Evolutionary conservation across 2,329 filamentous ascomycete species (phyloP).

Genomic region (Aspergillus chevalieri): DNA sequence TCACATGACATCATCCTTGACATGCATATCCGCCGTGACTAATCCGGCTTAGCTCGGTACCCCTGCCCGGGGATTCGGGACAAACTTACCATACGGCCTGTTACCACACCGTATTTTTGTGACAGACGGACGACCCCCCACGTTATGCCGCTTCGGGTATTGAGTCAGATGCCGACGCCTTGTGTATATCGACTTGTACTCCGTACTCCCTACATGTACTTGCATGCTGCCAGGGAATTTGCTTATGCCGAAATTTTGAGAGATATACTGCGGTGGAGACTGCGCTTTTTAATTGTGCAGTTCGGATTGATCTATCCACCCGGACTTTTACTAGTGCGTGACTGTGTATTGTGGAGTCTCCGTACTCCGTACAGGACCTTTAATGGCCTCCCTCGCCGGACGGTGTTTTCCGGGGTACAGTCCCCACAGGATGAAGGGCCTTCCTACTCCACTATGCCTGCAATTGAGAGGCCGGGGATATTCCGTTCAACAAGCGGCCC

Average conservation of each 20-base stretch:
- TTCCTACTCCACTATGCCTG: background rate
- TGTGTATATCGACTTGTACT: background rate
- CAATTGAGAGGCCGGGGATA: background rate
- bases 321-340: too few species aligned
- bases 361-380: too few species aligned
- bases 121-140: background rate
- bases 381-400: too few species aligned
- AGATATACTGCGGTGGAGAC: too few species aligned
- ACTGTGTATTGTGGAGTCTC: too few species aligned
- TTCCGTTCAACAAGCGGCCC: background rate
- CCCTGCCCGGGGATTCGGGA: background rate
- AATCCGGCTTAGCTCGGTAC: background rate
- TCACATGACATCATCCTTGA: background rate
- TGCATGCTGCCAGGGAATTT: background rate
- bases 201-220: background rate
- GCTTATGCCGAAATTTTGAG: background rate
- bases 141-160: background rate
- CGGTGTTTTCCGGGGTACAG: too few species aligned
- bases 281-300: too few species aligned
- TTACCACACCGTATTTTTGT: background rate
- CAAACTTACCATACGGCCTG: background rate
- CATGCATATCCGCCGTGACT: background rate
- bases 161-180: background rate
- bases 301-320: too few species aligned
- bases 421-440: background rate